Evolutionary conservation across 2,329 filamentous ascomycete species (phyloP).

Genomic region (Aspergillus sp.): DNA sequence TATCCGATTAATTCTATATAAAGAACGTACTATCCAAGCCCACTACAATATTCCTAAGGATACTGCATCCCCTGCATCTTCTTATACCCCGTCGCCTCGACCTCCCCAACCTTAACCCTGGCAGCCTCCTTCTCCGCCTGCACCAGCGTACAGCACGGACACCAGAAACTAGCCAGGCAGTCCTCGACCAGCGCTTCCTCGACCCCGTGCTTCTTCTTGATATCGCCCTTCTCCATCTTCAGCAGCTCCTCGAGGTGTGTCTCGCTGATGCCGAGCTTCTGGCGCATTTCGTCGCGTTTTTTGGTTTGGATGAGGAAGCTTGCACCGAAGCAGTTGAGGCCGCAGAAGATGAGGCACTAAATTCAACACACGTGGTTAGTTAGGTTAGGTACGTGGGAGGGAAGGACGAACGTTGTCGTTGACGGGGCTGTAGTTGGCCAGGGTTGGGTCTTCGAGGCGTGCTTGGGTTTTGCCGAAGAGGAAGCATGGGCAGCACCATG

Average conservation of each 20-base stretch:
- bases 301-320: conserved; percentile 7
- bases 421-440: conserved; percentile 3
- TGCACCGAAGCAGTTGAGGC: conserved; percentile 6
- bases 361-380: too few relatives aligned
- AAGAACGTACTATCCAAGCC: too few relatives aligned
- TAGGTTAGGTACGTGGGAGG: too few relatives aligned
- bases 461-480: conserved; percentile 9
- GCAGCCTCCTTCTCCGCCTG: conserved; percentile 10
- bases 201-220: conserved; percentile 8
- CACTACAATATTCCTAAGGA: background rate
- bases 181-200: conserved; percentile 6
- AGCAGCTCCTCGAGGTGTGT: conserved; percentile 2
- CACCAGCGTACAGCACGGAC: background rate
- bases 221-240: conserved; percentile 1
- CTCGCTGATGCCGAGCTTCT: conserved; percentile 5
- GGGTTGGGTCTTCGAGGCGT: conserved; percentile 3
- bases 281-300: conserved; percentile 5
- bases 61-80: conserved; percentile 5
- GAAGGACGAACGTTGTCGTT: conserved; percentile 5
- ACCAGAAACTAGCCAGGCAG: conserved; percentile 5
- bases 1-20: too few relatives aligned
- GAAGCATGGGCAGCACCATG: conserved; percentile 10
- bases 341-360: conserved; percentile 9
- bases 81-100: background rate
- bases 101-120: background rate